Evolutionary conservation across 2,329 filamentous ascomycete genomes (phyloP).

Genomic region (Aspergillus hiratsukae): DNA sequence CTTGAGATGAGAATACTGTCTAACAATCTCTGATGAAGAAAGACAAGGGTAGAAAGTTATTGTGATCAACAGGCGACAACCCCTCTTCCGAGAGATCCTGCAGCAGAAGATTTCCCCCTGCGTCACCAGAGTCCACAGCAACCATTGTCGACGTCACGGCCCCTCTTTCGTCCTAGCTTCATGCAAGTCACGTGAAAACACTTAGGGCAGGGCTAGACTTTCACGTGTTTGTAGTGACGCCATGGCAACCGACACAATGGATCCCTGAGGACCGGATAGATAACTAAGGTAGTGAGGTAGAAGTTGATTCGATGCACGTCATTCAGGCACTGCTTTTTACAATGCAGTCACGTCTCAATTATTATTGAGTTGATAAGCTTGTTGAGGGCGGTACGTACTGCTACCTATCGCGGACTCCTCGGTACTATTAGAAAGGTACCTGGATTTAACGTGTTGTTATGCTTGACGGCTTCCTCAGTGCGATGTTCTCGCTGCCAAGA

Average conservation of each 20-base stretch:
- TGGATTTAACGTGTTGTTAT: too few species aligned
- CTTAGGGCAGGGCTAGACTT: background rate
- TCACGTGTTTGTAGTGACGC: background rate
- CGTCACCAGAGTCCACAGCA: background rate
- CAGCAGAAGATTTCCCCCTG: background rate
- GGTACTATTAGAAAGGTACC: too few species aligned
- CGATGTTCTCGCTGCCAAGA: too few species aligned
- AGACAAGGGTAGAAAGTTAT: background rate
- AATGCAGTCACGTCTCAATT: too few species aligned
- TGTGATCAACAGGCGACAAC: background rate
- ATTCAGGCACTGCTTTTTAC: too few species aligned
- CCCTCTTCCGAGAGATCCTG: background rate
- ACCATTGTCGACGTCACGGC: background rate
- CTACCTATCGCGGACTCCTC: too few species aligned
- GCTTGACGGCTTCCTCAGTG: too few species aligned
- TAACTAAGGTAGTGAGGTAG: too few species aligned
- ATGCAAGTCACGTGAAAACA: background rate
- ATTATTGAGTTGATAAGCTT: too few species aligned
- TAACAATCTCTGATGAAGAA: background rate
- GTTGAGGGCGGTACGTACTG: too few species aligned
- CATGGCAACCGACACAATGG: background rate
- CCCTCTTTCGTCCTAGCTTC: background rate
- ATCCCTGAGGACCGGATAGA: too few species aligned
- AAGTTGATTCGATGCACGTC: too few species aligned
- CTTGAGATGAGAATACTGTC: background rate